phyloP scores from a whole-genome alignment of 164 flowering plant species.

The Euptelea pleiosperma region DNA sequence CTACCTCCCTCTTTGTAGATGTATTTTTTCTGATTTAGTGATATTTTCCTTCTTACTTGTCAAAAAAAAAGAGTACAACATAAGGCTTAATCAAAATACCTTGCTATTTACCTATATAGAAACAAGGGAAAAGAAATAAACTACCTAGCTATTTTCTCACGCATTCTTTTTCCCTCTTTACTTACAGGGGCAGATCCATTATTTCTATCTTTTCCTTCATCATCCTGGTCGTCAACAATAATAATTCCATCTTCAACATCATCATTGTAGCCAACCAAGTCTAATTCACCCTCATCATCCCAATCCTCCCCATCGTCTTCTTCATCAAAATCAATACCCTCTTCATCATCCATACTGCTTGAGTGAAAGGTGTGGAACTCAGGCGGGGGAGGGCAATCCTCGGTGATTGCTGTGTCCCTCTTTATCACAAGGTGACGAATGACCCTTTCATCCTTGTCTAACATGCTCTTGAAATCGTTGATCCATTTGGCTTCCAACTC shows the following conservation, averaged over 20 bases:
- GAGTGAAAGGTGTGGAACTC: slow-evolving; percentile 63
- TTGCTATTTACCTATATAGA: no score
- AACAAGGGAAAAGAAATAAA: neutral
- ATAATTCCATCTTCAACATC: slow-evolving; percentile 12
- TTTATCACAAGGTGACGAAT: slow-evolving; percentile 95
- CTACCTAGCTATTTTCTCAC: slow-evolving; percentile 31
- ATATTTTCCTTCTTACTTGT: no score
- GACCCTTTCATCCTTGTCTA: slow-evolving; percentile 88
- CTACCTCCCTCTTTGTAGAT: no score
- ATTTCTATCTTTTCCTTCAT: slow-evolving; percentile 17
- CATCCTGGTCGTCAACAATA: slow-evolving; percentile 14
- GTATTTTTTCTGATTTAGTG: no score
- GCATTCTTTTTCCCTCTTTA: slow-evolving; percentile 18
- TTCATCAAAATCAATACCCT: slow-evolving; percentile 34
- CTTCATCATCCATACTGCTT: slow-evolving; percentile 32
- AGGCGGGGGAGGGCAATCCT: slow-evolving; percentile 87
- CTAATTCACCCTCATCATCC: slow-evolving; percentile 21
- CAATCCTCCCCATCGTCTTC: slow-evolving; percentile 23
- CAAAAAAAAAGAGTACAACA: no score
- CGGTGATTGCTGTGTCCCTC: slow-evolving; percentile 70
- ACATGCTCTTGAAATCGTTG: slow-evolving; percentile 78
- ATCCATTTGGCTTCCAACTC: slow-evolving; percentile 82
- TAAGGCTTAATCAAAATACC: no score
- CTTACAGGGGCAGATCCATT: slow-evolving; percentile 8
- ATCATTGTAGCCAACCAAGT: neutral